Evolutionary conservation across 1,139 yeast species (phyloP).

Genomic region (Sugiyamaella neomexicana): DNA sequence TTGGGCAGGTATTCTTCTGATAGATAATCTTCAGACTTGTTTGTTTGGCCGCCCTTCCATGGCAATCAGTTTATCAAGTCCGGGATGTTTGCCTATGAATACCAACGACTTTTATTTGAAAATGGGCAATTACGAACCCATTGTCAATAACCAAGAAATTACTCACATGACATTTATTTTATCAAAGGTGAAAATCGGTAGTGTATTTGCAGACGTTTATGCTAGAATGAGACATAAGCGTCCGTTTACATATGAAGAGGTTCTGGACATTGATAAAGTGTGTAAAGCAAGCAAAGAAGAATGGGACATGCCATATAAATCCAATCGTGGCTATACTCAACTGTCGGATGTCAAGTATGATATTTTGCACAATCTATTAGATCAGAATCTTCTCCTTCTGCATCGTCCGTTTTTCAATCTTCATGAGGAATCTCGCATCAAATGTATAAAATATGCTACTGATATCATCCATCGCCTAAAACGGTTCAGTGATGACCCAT

Average conservation of each 20-base stretch:
- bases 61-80: conserved; percentile 8
- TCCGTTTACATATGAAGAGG: conserved; percentile 19
- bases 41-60: conserved; percentile 22
- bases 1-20: conserved; percentile 21
- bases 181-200: conserved; percentile 18
- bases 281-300: conserved; percentile 11
- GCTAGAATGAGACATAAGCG: conserved; percentile 18
- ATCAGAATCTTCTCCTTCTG: conserved; percentile 19
- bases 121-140: conserved; percentile 17
- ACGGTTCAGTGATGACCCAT: conserved; percentile 12
- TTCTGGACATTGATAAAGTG: conserved; percentile 15
- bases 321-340: conserved; percentile 13
- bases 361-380: conserved; percentile 17
- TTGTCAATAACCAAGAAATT: background rate
- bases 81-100: conserved; percentile 18
- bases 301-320: conserved; percentile 20
- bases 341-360: conserved; percentile 17
- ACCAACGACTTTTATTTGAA: conserved; percentile 17
- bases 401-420: conserved; percentile 21
- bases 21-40: conserved; percentile 19
- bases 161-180: conserved; percentile 22
- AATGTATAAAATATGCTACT: conserved; percentile 17
- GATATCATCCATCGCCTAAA: conserved; percentile 12
- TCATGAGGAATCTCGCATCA: conserved; percentile 20
- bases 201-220: conserved; percentile 17